Base-by-base conservation (phyloP, 495 filamentous ascomycete genomes). In the Neurospora sp. region DNA sequence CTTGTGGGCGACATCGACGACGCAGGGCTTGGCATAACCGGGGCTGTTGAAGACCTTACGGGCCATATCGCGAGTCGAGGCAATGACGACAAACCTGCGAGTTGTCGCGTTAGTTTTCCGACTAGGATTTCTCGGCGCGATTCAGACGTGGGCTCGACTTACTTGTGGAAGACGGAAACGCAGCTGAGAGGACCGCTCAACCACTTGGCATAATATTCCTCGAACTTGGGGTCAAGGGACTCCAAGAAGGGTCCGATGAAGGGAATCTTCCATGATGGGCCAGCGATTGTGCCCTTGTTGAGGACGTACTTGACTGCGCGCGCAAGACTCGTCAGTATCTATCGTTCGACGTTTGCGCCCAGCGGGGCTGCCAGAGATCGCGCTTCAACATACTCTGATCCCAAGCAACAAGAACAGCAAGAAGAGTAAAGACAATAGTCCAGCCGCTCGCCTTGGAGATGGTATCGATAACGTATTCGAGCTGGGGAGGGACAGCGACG, bases 91-190 rank as follows among this genome's bases (percentile, higher is more conserved):
- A 82, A 99, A 99, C 83, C 94, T 98, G 76, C 9, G 19, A 7
- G 34, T 13, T 10, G 24, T 21, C 19, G 39, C 15, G n/a, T 74
- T 34, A 76, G 74, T 69, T 40, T 42, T 28, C 4, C 21, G 71
- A 15, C 34, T 36, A 9, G 42, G 45, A 45, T 21, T 9, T 34
- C 31, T 69, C 31, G 24, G 39, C 31, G 31, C 17, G 7, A 38
- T 21, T n/a, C 54, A 11, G 5, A 66, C 7, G 28, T 34, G 15
- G 54, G 13, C 39, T 69, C 10, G 70, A 78, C 93, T 78, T 89
- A 97, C 94, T 99, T 99, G 88, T 99, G 96, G 85, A 99, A 99
- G 74, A 99, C 94, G 15, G 94, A 97, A 73, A 99, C 95, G 83
- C 96, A 99, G 85, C 94, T 97, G 77, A 99, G 86, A 15, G 90